These are phyloP conservation scores for Apiotrichum laibachii DNA, from an alignment of 1,284 basidiomycete genomes.

Conservation along the genomic window DNA sequence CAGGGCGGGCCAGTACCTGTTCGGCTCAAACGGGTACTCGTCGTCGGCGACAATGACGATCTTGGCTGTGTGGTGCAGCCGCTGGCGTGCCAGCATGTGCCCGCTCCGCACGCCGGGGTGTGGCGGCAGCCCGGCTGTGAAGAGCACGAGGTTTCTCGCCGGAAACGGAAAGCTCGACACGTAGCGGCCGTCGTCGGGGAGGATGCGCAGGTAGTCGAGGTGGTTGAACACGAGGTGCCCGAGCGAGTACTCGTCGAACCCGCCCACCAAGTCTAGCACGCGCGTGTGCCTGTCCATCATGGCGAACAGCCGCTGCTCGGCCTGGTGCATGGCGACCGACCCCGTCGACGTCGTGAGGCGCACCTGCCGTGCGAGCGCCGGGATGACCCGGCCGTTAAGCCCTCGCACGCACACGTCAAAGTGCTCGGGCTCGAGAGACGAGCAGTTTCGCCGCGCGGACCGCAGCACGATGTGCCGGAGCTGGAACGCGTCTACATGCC, in stretches of 20 bases:
- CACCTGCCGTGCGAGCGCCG: not conserved
- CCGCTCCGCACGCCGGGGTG: no score
- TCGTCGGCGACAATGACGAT: not conserved
- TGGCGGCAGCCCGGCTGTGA: not conserved
- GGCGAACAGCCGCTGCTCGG: not conserved
- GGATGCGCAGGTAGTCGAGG: not conserved
- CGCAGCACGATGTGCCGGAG: not conserved
- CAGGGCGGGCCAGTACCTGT: not conserved
- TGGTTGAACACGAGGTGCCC: not conserved
- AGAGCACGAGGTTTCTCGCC: not conserved
- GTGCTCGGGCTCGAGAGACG: not conserved
- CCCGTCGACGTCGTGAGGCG: not conserved
- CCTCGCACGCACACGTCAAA: not conserved
- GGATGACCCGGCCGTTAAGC: not conserved
- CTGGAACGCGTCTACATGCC: constrained; percentile 1
- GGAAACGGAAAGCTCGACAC: not conserved
- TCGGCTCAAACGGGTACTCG: not conserved
- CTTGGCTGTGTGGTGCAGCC: not conserved
- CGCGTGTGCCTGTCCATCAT: not conserved
- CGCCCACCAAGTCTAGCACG: not conserved
- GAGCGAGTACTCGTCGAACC: not conserved
- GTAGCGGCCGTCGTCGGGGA: not conserved
- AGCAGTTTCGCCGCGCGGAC: not conserved
- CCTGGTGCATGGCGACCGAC: not conserved
- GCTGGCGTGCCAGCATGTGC: no score